A percentile compares a stretch with the other conserved stretches of the same genome.
Conservation (phyloP, 2,329 filamentous ascomycete genomes). For the Elsinoe arachidis region DNA sequence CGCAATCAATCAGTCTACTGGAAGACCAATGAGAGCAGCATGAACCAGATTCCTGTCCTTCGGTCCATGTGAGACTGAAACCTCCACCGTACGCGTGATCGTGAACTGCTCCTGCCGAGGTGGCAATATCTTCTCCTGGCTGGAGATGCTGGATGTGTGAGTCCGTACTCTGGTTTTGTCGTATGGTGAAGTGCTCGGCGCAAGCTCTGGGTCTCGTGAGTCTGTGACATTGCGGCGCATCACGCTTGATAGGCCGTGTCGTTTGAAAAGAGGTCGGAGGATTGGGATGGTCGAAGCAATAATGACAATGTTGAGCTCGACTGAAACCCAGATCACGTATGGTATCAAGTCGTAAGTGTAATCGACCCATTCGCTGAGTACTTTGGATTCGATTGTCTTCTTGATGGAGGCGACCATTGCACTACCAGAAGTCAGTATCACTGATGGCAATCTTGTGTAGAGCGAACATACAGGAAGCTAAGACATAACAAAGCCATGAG, state of each 20-base stretch:
- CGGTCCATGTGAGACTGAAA: constrained; percentile 18
- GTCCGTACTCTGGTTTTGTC: constrained; percentile 16
- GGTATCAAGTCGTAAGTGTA: constrained; percentile 23
- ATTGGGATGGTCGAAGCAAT: constrained; percentile 25
- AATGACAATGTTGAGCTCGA: constrained; percentile 30
- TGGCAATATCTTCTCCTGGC: constrained; percentile 15
- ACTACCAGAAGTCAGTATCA: constrained; percentile 13
- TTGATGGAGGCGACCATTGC: constrained; percentile 26
- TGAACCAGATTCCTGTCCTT: constrained; percentile 22
- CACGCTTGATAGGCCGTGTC: constrained; percentile 13
- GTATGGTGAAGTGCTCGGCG: constrained; percentile 10
- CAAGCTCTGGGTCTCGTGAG: constrained; percentile 7
- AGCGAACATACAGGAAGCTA: constrained; percentile 19
- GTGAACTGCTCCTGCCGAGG: constrained; percentile 14
- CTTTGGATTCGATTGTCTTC: constrained; percentile 24
- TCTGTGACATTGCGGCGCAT: constrained; percentile 15
- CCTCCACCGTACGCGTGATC: constrained; percentile 19
- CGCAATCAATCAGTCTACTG: neutral
- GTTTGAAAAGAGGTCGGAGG: constrained; percentile 22
- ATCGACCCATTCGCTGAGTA: constrained; percentile 21
- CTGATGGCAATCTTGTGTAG: neutral
- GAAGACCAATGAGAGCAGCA: constrained; percentile 24
- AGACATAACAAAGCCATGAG: constrained; percentile 22
- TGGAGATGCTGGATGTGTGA: constrained; percentile 14
- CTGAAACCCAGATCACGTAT: constrained; percentile 23